phyloP scores from a whole-genome alignment of 2,329 filamentous ascomycete species.

The Teratosphaeria pseudoeucalypti region DNA sequence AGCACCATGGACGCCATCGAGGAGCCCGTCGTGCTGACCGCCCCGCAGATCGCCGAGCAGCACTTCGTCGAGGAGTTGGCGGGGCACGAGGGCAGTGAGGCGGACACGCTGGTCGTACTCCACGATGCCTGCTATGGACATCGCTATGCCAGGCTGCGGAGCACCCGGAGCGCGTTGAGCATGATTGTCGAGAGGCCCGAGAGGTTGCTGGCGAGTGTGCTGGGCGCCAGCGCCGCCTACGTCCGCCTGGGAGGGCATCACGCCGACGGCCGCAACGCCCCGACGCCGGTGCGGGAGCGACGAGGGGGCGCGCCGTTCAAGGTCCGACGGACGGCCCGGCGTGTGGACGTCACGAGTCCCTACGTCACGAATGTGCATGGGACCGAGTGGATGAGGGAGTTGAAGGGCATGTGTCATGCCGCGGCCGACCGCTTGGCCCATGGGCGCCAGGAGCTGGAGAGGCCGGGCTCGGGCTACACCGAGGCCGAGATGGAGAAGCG shows the following conservation, averaged over 20 bases:
- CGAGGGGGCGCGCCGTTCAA: constrained; percentile 50
- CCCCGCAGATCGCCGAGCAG: constrained; percentile 28
- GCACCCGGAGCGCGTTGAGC: constrained; percentile 58
- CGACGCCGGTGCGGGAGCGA: constrained; percentile 44
- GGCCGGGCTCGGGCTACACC: constrained; percentile 28
- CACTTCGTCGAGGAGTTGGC: constrained; percentile 63
- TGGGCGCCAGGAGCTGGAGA: constrained; percentile 66
- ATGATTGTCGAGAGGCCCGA: constrained; percentile 92
- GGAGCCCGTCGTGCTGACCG: constrained; percentile 22
- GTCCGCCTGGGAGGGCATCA: constrained; percentile 79
- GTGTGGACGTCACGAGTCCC: constrained; percentile 59
- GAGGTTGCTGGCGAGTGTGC: constrained; percentile 68
- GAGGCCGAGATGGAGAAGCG: constrained; percentile 33
- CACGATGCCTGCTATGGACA: constrained; percentile 95
- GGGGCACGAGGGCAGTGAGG: constrained; percentile 37
- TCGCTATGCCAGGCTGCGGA: constrained; percentile 73
- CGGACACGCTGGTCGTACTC: constrained; percentile 69
- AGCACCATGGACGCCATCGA: constrained; percentile 23
- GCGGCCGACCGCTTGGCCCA: constrained; percentile 69
- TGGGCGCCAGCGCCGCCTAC: constrained; percentile 80
- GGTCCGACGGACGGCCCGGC: constrained; percentile 69
- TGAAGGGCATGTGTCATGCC: constrained; percentile 71
- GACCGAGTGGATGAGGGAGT: constrained; percentile 82
- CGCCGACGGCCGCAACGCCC: constrained; percentile 56
- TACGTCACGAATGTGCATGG: constrained; percentile 89